Percentiles rank a stretch among this genome's conserved stretches.
These are phyloP conservation scores for Scalesia atractyloides DNA, from an alignment of 129 eudicot genomes.

Conservation along the genomic window DNA sequence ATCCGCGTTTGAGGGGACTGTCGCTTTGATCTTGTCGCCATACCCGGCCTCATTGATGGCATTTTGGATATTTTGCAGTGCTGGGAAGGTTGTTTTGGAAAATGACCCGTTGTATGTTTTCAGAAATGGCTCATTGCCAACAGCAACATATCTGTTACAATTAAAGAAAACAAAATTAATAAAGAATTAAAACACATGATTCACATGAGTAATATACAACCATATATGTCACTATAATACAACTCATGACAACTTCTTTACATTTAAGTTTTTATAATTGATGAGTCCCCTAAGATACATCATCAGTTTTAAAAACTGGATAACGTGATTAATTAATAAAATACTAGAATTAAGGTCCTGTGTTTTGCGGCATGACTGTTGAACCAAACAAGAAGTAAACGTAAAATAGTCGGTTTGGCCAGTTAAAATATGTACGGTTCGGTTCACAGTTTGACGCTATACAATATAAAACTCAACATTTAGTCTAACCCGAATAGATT, in stretches of 20 bases:
- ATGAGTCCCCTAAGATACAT: no score
- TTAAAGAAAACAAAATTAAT: background rate
- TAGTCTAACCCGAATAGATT: no score
- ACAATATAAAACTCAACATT: no score
- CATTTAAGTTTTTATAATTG: no score
- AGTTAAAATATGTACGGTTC: no score
- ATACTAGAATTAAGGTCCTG: no score
- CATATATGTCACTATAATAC: background rate
- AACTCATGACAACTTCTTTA: background rate
- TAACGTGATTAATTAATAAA: no score
- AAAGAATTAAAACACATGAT: background rate
- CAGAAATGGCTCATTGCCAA: slow-evolving; percentile 48
- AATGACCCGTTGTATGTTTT: slow-evolving; percentile 39
- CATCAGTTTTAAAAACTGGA: no score
- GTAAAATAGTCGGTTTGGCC: no score
- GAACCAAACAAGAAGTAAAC: no score
- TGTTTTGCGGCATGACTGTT: no score
- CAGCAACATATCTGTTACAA: slow-evolving; percentile 41
- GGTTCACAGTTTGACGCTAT: no score
- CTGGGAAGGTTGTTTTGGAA: slow-evolving; percentile 38
- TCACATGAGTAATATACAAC: background rate
- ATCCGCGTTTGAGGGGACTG: slow-evolving; percentile 41
- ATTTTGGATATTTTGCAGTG: slow-evolving; percentile 42
- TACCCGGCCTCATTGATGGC: slow-evolving; percentile 40
- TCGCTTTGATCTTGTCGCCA: slow-evolving; percentile 30